These are phyloP conservation scores for Strobilomyces echinocephalus DNA, from an alignment of 768 basidiomycete species.

Conservation along the genomic window DNA sequence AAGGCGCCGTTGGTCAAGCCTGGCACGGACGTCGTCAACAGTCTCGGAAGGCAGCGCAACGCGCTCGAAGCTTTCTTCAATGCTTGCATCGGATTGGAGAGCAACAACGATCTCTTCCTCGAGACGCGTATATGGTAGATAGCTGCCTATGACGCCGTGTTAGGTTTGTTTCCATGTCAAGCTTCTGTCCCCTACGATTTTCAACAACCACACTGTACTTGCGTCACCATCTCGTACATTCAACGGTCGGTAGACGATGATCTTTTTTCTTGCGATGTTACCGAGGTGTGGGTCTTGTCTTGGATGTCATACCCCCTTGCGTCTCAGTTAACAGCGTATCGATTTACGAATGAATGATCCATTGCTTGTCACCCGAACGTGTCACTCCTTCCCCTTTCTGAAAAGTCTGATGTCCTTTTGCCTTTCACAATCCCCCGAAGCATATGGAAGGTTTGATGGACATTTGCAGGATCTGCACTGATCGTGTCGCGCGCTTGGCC, in stretches of 20 bases:
- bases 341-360: too few relatives aligned
- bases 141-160: background rate
- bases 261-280: background rate
- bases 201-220: constrained; percentile 17
- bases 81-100: constrained; percentile 87
- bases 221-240: background rate
- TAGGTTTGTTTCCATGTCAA: background rate
- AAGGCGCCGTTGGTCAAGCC: constrained; percentile 98
- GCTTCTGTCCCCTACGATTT: constrained; percentile 4
- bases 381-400: too few relatives aligned
- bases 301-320: too few relatives aligned
- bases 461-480: too few relatives aligned
- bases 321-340: too few relatives aligned
- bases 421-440: too few relatives aligned
- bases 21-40: constrained; percentile 91
- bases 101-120: constrained; percentile 77
- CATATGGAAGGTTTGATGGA: too few relatives aligned
- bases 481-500: too few relatives aligned
- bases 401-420: too few relatives aligned
- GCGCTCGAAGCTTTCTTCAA: constrained; percentile 92
- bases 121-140: constrained; percentile 85
- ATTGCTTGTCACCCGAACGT: too few relatives aligned
- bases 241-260: background rate
- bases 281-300: too few relatives aligned
- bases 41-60: constrained; percentile 89